A percentile compares a stretch with the other conserved stretches of the same genome.
phyloP scores from a whole-genome alignment of 2,329 filamentous ascomycete species.

The Xylariaceae sp. region DNA sequence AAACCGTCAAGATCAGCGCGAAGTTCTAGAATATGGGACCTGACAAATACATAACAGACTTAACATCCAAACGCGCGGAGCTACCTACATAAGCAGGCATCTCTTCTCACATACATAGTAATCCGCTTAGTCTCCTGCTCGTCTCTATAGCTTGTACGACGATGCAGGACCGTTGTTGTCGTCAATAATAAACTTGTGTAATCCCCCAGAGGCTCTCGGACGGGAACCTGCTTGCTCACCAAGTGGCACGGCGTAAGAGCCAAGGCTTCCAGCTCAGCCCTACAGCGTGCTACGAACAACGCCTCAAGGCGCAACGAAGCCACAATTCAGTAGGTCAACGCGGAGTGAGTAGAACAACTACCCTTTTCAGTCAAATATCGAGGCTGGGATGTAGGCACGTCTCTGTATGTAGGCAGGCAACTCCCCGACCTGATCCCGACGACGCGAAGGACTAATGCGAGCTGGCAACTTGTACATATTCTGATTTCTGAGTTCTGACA shows the following conservation, averaged over 20 bases:
- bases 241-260: neutral
- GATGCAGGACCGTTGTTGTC: neutral
- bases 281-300: slow-evolving; percentile 3
- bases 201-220: neutral
- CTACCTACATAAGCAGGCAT: neutral
- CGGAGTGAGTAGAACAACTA: too few species aligned
- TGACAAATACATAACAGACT: too few species aligned
- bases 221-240: neutral
- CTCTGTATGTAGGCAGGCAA: neutral
- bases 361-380: too few species aligned
- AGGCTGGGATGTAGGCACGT: too few species aligned
- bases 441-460: neutral
- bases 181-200: neutral
- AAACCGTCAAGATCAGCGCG: too few species aligned
- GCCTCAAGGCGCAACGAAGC: neutral
- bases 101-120: neutral
- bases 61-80: too few species aligned
- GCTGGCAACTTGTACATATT: neutral
- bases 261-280: slow-evolving; percentile 3
- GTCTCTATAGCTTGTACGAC: neutral
- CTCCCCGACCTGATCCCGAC: neutral
- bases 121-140: neutral
- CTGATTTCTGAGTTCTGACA: neutral
- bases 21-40: too few species aligned
- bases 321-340: too few species aligned